phyloP scores from a whole-genome alignment of 1,284 basidiomycete genomes.

The Violaceomyces palustris region DNA sequence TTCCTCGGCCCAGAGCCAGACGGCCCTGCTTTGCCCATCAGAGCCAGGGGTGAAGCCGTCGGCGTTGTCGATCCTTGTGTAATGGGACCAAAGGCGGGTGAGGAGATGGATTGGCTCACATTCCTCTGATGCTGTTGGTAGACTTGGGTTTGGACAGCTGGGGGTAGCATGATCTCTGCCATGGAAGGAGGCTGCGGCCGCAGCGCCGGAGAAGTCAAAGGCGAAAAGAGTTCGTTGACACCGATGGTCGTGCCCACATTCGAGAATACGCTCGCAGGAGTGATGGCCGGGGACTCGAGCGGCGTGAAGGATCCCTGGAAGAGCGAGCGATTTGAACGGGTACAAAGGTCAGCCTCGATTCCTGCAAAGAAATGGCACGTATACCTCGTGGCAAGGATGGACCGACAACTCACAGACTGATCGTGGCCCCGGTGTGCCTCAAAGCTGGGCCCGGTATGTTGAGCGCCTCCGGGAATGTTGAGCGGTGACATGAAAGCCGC shows the following conservation, averaged over 20 bases:
- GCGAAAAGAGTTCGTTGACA: conserved; percentile 59
- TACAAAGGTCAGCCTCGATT: not conserved
- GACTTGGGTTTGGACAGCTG: too few species aligned
- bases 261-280: conserved; percentile 51
- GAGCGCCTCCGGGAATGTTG: conserved; percentile 35
- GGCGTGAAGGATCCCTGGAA: too few species aligned
- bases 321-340: not conserved
- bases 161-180: conserved; percentile 32
- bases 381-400: too few species aligned
- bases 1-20: conserved; percentile 28
- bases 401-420: not conserved
- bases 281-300: conserved; percentile 44
- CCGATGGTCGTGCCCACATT: conserved; percentile 49
- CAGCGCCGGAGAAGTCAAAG: conserved; percentile 61
- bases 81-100: conserved; percentile 11
- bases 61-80: conserved; percentile 13
- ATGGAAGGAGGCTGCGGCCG: conserved; percentile 53
- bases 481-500: conserved; percentile 40
- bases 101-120: too few species aligned
- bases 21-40: conserved; percentile 23
- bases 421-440: not conserved
- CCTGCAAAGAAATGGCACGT: too few species aligned
- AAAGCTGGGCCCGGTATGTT: conserved; percentile 2
- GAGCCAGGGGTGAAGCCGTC: conserved; percentile 31
- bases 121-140: too few species aligned